Evolutionary conservation across 2,329 filamentous ascomycete species (phyloP).

Genomic region (Bipolaris sorokiniana): DNA sequence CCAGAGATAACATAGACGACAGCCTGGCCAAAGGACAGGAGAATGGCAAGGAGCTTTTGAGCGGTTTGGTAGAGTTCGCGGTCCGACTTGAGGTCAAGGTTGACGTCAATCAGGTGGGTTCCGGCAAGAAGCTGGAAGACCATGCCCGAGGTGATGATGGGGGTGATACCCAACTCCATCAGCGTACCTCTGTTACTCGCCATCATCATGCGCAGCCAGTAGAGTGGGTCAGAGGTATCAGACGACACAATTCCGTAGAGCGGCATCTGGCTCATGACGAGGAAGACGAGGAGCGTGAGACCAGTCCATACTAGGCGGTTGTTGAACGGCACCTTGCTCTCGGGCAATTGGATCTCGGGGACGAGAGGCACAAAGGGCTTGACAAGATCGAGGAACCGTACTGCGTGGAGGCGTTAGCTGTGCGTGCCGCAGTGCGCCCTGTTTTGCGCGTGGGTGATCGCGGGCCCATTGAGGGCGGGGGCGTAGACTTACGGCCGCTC

Average conservation of each 20-base stretch:
- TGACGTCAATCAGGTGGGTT: slow-evolving; percentile 99
- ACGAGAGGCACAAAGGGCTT: slow-evolving; percentile 99
- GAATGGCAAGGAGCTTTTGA: slow-evolving; percentile 90
- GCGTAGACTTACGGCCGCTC: slow-evolving; percentile 62
- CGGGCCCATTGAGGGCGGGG: slow-evolving; percentile 33
- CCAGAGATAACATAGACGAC: slow-evolving; percentile 95
- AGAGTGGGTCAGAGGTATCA: slow-evolving; percentile 91
- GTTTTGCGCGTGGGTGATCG: slow-evolving; percentile 16
- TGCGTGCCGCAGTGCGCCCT: slow-evolving; percentile 13
- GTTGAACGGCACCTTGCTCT: slow-evolving; percentile 99
- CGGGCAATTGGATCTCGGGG: slow-evolving; percentile 84
- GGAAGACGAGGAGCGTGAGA: slow-evolving; percentile 90
- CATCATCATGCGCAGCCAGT: slow-evolving; percentile 99
- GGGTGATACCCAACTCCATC: slow-evolving; percentile 95
- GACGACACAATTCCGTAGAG: slow-evolving; percentile 98
- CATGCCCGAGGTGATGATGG: slow-evolving; percentile 99
- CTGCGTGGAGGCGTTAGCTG: slow-evolving; percentile 57
- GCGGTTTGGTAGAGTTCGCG: slow-evolving; percentile 99
- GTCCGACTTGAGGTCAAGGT: slow-evolving; percentile 99
- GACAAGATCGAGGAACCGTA: slow-evolving; percentile 99
- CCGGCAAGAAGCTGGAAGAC: slow-evolving; percentile 99
- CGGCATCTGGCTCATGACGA: slow-evolving; percentile 99
- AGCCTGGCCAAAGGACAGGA: slow-evolving; percentile 95
- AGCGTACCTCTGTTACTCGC: slow-evolving; percentile 96
- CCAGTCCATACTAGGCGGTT: slow-evolving; percentile 67